Base-by-base conservation (phyloP, 1,139 yeast genomes). In the Meyerozyma elateridarum region DNA sequence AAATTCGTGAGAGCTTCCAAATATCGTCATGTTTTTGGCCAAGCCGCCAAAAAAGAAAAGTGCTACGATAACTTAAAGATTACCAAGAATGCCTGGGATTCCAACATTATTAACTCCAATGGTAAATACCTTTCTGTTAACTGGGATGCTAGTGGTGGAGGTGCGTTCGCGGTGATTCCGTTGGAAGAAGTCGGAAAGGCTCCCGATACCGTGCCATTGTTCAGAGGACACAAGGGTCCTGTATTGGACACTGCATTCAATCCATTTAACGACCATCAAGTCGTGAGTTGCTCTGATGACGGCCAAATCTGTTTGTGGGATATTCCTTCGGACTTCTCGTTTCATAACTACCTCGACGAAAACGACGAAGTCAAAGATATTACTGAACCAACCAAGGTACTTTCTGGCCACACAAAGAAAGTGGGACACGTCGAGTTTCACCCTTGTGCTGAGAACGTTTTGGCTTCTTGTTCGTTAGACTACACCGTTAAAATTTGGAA, bases 141-240 rank as follows among this genome's bases (percentile, higher is more conserved):
- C 56, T 88, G 96, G 96, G 88, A 85, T 40, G 72, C 96, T 14
- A 82, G 94, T 6, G 97, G 97, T 28, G 97, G 97, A 40, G 98
- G 98, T 34, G 93, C 97, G 0, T 89, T 91, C 66, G 96, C 95
- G 1, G 83, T 91, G 11, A 79, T 91, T 36, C 98, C 98, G 2
- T 64, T 85, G 19, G 52, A 57, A 7, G 96, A 89, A 56, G 81
- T 77, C 13, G 97, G 97, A n/a, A 91, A 88, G 56, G 80, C 91
- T 7, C 97, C 96, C 5, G 98, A 91, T 49, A 77, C 83, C 39
- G 91, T 88, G 30, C 91, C 97, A 2, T 70, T 91, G 46, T 91
- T 89, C 58, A 76, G 96, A 49, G 98, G 98, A 13, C 97, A 91
- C 56, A 84, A 91, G 32, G 96, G 95, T 7, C 83, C 95, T 6